These are phyloP conservation scores for Fusarium pseudonygamai DNA, from an alignment of 2,329 filamentous ascomycete genomes.

Conservation along the genomic window DNA sequence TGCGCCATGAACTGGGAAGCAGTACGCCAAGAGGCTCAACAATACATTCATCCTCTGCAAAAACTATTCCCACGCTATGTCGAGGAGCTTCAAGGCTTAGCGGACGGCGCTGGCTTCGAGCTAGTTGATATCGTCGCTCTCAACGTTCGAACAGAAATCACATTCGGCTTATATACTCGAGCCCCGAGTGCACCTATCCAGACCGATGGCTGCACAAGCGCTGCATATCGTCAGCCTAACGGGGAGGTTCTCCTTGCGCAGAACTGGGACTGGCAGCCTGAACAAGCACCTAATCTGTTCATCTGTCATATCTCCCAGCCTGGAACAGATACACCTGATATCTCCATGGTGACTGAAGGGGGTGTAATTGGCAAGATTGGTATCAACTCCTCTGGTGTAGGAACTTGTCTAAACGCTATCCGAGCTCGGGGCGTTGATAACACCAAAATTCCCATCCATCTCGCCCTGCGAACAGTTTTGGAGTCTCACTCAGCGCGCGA, in stretches of 20 bases:
- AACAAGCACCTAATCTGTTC: conserved; percentile 61
- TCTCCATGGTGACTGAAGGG: conserved; percentile 66
- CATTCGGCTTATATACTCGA: conserved; percentile 60
- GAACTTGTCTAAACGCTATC: conserved; percentile 70
- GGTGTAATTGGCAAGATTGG: conserved; percentile 74
- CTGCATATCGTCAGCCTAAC: conserved; percentile 54
- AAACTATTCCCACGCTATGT: conserved; percentile 8
- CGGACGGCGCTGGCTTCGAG: conserved; percentile 56
- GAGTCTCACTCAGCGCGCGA: conserved; percentile 52
- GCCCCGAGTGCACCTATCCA: conserved; percentile 19
- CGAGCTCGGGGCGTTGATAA: conserved; percentile 62
- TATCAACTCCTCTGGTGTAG: conserved; percentile 67
- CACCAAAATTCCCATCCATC: conserved; percentile 65
- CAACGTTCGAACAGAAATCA: conserved; percentile 52
- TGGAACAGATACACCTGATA: conserved; percentile 51
- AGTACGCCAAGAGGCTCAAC: conserved; percentile 20
- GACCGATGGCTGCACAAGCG: conserved; percentile 65
- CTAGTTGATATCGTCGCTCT: conserved; percentile 65
- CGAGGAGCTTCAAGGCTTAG: conserved; percentile 61
- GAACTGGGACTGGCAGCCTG: conserved; percentile 69
- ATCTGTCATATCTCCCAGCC: conserved; percentile 56
- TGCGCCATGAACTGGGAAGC: conserved; percentile 31
- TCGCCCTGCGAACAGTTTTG: conserved; percentile 65
- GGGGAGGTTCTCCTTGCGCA: conserved; percentile 55
- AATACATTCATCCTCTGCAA: conserved; percentile 19